phyloP scores from a whole-genome alignment of 768 basidiomycete species.

The Hygrophorus pudorinus region DNA sequence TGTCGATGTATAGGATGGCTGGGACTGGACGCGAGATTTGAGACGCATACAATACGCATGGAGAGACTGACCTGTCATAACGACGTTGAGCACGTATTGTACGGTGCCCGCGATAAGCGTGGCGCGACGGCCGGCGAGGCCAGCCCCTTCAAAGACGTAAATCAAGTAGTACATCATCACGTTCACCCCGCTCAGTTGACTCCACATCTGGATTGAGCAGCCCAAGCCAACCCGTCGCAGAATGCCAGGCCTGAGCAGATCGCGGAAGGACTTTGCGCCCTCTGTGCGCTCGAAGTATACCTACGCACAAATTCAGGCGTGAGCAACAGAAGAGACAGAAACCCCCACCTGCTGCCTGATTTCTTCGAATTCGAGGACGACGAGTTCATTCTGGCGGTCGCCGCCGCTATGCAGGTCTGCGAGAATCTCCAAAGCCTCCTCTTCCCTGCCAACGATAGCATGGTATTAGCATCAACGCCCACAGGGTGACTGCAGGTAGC shows the following conservation, averaged over 20 bases:
- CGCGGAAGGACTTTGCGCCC: slow-evolving; percentile 61
- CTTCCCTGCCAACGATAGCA: slow-evolving; percentile 23
- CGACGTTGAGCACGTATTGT: slow-evolving; percentile 48
- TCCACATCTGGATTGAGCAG: slow-evolving; percentile 70
- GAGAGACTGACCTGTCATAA: slow-evolving; percentile 22
- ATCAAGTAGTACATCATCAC: slow-evolving; percentile 73
- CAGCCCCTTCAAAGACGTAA: slow-evolving; percentile 71
- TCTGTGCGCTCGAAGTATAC: slow-evolving; percentile 53
- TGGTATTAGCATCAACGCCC: not conserved
- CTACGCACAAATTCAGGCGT: slow-evolving; percentile 6
- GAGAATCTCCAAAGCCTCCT: slow-evolving; percentile 60
- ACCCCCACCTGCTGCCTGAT: slow-evolving; percentile 42
- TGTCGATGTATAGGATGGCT: slow-evolving; percentile 58
- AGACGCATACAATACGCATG: not conserved
- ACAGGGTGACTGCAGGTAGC: too few relatives aligned
- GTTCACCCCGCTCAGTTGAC: slow-evolving; percentile 69
- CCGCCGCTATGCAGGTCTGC: slow-evolving; percentile 68
- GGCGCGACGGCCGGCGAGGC: slow-evolving; percentile 62
- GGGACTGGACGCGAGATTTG: slow-evolving; percentile 26
- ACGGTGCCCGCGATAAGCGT: slow-evolving; percentile 68
- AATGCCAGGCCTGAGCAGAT: slow-evolving; percentile 57
- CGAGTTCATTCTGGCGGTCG: slow-evolving; percentile 46
- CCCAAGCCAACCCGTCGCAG: slow-evolving; percentile 65
- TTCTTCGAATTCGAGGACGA: slow-evolving; percentile 61
- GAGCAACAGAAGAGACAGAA: not conserved